Percentiles rank a stretch among this genome's conserved stretches.
Conservation (phyloP, 176 grass and related monocot genomes). For the Rhipidocladum racemiflorum region DNA sequence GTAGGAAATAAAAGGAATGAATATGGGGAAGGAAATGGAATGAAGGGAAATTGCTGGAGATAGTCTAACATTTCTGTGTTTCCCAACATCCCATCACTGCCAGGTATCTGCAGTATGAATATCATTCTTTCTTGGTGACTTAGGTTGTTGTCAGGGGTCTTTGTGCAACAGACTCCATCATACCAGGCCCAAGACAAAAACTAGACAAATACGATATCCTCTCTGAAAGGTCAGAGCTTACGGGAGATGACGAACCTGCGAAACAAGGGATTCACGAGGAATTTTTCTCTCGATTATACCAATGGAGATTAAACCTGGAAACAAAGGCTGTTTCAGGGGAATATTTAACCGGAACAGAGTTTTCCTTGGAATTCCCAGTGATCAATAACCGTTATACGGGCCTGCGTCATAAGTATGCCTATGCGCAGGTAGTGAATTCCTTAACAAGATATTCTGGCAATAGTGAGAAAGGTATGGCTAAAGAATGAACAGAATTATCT, state of each 20-base stretch:
- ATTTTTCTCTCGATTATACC: slow-evolving; percentile 27
- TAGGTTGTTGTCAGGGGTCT: slow-evolving; percentile 46
- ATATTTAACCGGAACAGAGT: slow-evolving; percentile 41
- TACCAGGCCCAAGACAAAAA: slow-evolving; percentile 36
- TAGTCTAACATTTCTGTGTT: background rate
- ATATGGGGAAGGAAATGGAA: too few species aligned
- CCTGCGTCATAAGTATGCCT: slow-evolving; percentile 41
- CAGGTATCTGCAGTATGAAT: background rate
- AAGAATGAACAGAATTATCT: background rate
- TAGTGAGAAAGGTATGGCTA: slow-evolving; percentile 31
- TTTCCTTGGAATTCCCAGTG: slow-evolving; percentile 44
- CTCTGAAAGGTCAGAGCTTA: background rate
- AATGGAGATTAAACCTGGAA: slow-evolving; percentile 56
- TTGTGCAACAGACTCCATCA: slow-evolving; percentile 40
- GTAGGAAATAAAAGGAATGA: too few species aligned
- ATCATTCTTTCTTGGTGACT: background rate
- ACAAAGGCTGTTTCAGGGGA: slow-evolving; percentile 40
- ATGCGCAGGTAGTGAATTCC: slow-evolving; percentile 47
- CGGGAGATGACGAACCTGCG: background rate
- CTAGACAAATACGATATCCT: background rate
- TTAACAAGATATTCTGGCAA: slow-evolving; percentile 20
- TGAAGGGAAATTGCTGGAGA: too few species aligned
- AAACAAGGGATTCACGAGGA: slow-evolving; percentile 6
- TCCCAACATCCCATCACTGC: background rate
- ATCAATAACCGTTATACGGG: slow-evolving; percentile 48